Evolutionary conservation across 192 early-diverging fungal genomes (phyloP).

Genomic region (Gamsiella multidivaricata): DNA sequence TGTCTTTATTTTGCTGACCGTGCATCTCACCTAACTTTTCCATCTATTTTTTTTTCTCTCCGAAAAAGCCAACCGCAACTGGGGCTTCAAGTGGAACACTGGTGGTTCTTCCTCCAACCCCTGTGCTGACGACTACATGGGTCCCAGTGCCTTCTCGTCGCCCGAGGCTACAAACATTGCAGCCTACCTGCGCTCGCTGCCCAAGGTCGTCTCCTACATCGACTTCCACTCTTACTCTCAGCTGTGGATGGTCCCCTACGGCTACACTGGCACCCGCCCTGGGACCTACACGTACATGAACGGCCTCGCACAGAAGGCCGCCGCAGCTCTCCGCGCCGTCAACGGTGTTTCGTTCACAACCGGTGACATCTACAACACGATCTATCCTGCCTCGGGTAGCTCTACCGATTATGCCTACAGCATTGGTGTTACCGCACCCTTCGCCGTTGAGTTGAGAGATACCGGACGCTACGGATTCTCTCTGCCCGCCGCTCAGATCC

Average conservation of each 20-base stretch:
- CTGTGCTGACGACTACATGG: slow-evolving; percentile 61
- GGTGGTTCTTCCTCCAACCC: slow-evolving; percentile 61
- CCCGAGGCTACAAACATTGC: slow-evolving; percentile 61
- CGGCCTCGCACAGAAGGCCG: slow-evolving; percentile 28
- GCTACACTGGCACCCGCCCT: slow-evolving; percentile 39
- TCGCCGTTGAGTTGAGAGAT: slow-evolving; percentile 47
- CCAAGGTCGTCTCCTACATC: slow-evolving; percentile 57
- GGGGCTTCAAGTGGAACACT: slow-evolving; percentile 56
- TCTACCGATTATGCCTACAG: slow-evolving; percentile 64
- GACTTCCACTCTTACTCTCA: slow-evolving; percentile 69
- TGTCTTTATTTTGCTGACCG: background rate
- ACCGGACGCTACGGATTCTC: slow-evolving; percentile 45
- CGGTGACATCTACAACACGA: slow-evolving; percentile 59
- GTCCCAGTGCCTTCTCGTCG: slow-evolving; percentile 43
- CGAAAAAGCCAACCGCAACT: slow-evolving; percentile 64
- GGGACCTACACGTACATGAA: slow-evolving; percentile 40
- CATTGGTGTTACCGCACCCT: slow-evolving; percentile 36
- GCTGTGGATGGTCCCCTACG: slow-evolving; percentile 56
- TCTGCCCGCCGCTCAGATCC: slow-evolving; percentile 36
- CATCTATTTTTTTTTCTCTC: background rate
- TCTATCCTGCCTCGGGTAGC: slow-evolving; percentile 65
- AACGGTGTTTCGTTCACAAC: slow-evolving; percentile 54
- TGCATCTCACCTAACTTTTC: background rate
- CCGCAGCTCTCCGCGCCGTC: slow-evolving; percentile 22
- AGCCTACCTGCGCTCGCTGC: slow-evolving; percentile 53